Base-by-base conservation (phyloP, 2,329 filamentous ascomycete species). In the Clarireedia sp. region DNA sequence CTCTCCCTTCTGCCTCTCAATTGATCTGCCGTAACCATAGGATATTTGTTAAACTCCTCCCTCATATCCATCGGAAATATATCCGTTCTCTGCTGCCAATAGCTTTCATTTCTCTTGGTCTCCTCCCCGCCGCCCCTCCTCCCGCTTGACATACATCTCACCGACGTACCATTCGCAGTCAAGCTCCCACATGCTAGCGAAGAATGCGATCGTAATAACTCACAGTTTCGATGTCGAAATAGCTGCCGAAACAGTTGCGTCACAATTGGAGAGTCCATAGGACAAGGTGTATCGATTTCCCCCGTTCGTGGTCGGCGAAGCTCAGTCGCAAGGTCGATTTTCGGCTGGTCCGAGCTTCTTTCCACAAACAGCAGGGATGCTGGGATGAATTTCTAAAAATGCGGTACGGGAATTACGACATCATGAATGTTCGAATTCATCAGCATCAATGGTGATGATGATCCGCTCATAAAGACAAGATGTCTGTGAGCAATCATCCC, bases 21-120 rank as follows among this genome's bases (percentile, higher is more conserved):
- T 59, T 90, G 85, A 61, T 86, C 79, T n/a, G 90, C 82, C 8
- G 90, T 95, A 48, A 99, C 87, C 68, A 86, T 83, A 0, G 94
- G 91, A 67, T 89, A 96, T 66, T 81, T 78, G 59, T 83, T 79
- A 70, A 91, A 91, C 71, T 97, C 91, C 47, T 89, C 83, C 2
- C 80, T 78, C 71, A 89, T 85, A 68, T 99, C 89, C 55, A 79
- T 75, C 0, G 88, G 83, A 57, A 94, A 84, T 19, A 89, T 73
- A 60, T 88, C 82, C 26, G 80, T 86, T 58, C 92, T 79, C 70
- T 95, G 91, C 72, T 92, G 89, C 94, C 94, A 97, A 64, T 84
- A 77, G 71, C 81, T 87, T 68, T 88, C 87, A 63, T 78, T 79
- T 48, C 66, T 72, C 33, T 45, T 66, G 41, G 56, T 46, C 23